Conservation (phyloP, 1,139 yeast species). For the Nakaseomyces kungkrabaensis region DNA sequence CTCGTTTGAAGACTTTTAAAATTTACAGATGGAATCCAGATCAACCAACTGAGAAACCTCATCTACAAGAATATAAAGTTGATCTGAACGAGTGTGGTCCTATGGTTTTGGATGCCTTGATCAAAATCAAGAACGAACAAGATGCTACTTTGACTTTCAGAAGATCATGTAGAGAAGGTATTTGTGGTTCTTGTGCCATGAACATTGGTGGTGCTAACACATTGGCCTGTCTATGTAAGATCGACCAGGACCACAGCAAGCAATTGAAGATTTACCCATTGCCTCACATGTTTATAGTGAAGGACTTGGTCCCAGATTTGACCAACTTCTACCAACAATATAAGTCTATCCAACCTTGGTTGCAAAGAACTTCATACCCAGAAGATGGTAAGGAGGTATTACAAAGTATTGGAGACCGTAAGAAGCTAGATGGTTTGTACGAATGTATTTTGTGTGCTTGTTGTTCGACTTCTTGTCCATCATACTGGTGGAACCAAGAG, state of each 20-base stretch:
- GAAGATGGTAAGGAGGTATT: constrained; percentile 88
- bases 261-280: constrained; percentile 87
- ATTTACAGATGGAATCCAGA: constrained; percentile 99
- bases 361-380: constrained; percentile 76
- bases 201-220: constrained; percentile 97
- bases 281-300: constrained; percentile 97
- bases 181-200: constrained; percentile 99
- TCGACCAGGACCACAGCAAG: constrained; percentile 67
- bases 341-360: constrained; percentile 93
- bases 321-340: constrained; percentile 97
- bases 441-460: constrained; percentile 98
- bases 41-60: constrained; percentile 86
- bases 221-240: constrained; percentile 90
- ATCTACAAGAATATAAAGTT: constrained; percentile 69
- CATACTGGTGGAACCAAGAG: constrained; percentile 99
- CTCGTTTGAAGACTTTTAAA: constrained; percentile 72
- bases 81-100: constrained; percentile 94
- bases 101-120: constrained; percentile 90
- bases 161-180: constrained; percentile 99
- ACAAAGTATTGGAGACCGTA: constrained; percentile 88
- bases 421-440: constrained; percentile 91
- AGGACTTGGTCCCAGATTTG: constrained; percentile 95
- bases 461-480: constrained; percentile 98
- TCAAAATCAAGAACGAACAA: constrained; percentile 92
- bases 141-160: constrained; percentile 93